Percentiles rank a stretch among this genome's conserved stretches.
These are phyloP conservation scores for Pseudozyma tsukubaensis DNA, from an alignment of 1,284 basidiomycete species.

Conservation along the genomic window DNA sequence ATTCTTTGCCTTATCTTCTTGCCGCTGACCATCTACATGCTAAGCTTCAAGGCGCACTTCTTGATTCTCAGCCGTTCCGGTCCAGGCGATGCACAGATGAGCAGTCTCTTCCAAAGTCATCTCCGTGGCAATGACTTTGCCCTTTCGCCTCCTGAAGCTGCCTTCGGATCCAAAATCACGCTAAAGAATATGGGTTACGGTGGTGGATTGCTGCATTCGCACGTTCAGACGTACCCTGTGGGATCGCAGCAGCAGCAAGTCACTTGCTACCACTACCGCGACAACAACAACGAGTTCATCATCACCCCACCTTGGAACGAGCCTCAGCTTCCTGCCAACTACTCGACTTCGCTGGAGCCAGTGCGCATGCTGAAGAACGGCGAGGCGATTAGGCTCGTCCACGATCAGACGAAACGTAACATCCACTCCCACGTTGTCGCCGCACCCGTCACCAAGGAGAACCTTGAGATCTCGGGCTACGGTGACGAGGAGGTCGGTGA, in stretches of 20 bases:
- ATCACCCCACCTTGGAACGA: constrained; percentile 84
- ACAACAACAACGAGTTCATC: constrained; percentile 93
- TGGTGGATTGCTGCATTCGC: constrained; percentile 94
- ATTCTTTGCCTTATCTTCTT: constrained; percentile 86
- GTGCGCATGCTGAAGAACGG: constrained; percentile 79
- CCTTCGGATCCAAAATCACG: constrained; percentile 88
- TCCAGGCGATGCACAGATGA: constrained; percentile 98
- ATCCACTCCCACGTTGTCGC: constrained; percentile 90
- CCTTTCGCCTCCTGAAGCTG: constrained; percentile 76
- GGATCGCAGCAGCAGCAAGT: constrained; percentile 97
- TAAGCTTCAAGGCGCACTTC: constrained; percentile 96
- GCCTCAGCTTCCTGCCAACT: constrained; percentile 51
- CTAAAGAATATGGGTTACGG: constrained; percentile 98
- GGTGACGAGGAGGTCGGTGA: constrained; percentile 90
- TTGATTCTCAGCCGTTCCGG: constrained; percentile 91
- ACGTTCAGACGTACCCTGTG: constrained; percentile 90
- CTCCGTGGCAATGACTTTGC: constrained; percentile 92
- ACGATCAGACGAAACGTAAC: constrained; percentile 84
- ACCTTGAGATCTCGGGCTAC: constrained; percentile 92
- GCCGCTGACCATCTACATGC: constrained; percentile 90
- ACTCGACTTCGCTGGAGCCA: constrained; percentile 40
- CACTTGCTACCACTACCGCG: constrained; percentile 99
- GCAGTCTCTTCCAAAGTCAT: constrained; percentile 97
- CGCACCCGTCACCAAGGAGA: constrained; percentile 89
- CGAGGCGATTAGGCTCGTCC: constrained; percentile 83